These are phyloP conservation scores for Neocucurbitaria cava DNA, from an alignment of 2,329 filamentous ascomycete species.

Conservation along the genomic window DNA sequence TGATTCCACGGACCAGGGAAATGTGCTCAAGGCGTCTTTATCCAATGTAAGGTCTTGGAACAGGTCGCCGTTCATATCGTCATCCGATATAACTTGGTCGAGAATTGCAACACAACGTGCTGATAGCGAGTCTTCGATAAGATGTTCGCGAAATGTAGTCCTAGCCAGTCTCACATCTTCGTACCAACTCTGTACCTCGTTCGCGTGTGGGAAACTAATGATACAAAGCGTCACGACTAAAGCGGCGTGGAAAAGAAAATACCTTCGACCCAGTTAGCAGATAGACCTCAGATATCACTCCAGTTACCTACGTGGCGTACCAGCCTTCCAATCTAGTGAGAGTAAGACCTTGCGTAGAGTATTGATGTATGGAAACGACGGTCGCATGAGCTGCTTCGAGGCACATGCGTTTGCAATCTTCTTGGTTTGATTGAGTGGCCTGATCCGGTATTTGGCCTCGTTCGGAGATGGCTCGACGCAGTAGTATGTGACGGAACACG, in stretches of 20 bases:
- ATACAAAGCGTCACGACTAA: slow-evolving; percentile 33
- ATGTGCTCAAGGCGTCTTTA: slow-evolving; percentile 27
- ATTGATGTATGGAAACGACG: slow-evolving; percentile 30
- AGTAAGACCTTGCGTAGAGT: slow-evolving; percentile 23
- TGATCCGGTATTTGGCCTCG: slow-evolving; percentile 26
- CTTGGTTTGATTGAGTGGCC: slow-evolving; percentile 24
- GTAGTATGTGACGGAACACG: slow-evolving; percentile 31
- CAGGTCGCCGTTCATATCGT: slow-evolving; percentile 19
- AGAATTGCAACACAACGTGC: slow-evolving; percentile 34
- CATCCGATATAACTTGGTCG: slow-evolving; percentile 29
- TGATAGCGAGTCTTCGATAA: slow-evolving; percentile 31
- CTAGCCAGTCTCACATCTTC: slow-evolving; percentile 30
- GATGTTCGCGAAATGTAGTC: slow-evolving; percentile 28
- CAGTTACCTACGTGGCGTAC: slow-evolving; percentile 31
- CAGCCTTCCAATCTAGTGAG: slow-evolving; percentile 31
- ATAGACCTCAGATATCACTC: background rate
- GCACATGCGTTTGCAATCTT: slow-evolving; percentile 31
- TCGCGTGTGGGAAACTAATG: slow-evolving; percentile 29
- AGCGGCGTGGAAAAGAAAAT: slow-evolving; percentile 35
- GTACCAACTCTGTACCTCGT: slow-evolving; percentile 22
- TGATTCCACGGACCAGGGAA: slow-evolving; percentile 34
- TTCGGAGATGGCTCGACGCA: slow-evolving; percentile 30
- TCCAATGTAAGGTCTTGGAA: slow-evolving; percentile 28
- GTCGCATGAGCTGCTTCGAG: slow-evolving; percentile 35
- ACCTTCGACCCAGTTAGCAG: slow-evolving; percentile 16